phyloP scores from a whole-genome alignment of 257 asterid species.

The Solanum infundibuliforme region DNA sequence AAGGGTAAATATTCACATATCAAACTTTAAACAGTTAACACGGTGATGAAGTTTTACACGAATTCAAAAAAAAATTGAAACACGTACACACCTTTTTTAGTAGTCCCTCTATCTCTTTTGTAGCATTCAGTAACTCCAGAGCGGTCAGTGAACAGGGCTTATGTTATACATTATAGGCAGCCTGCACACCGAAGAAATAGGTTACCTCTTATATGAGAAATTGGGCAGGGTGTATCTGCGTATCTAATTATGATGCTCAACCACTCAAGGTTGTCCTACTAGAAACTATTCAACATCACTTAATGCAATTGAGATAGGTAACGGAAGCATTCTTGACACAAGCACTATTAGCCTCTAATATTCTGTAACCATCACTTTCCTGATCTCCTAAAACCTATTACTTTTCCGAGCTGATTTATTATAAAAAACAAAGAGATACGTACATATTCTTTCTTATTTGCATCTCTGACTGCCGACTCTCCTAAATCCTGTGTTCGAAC shows the following conservation, averaged over 20 bases:
- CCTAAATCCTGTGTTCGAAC: constrained; percentile 73
- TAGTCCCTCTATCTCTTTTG: constrained; percentile 55
- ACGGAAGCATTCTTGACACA: not conserved
- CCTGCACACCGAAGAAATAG: constrained; percentile 26
- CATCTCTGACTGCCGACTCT: constrained; percentile 61
- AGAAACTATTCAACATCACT: not conserved
- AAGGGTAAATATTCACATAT: not conserved
- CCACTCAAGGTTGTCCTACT: not conserved
- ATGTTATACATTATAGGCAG: constrained; percentile 47
- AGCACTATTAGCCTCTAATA: not conserved
- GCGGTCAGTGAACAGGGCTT: constrained; percentile 82
- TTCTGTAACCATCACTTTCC: not conserved
- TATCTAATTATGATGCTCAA: not conserved
- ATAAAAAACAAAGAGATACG: constrained; percentile 5
- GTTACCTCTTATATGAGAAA: not conserved
- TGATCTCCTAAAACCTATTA: not conserved
- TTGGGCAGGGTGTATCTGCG: not conserved
- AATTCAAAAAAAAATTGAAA: not conserved
- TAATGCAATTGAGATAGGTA: not conserved
- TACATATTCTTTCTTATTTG: constrained; percentile 52
- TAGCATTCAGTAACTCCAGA: constrained; percentile 60
- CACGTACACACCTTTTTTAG: constrained; percentile 44
- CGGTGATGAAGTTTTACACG: not conserved
- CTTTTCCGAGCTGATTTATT: not conserved
- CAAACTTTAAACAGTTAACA: not conserved